Conservation (phyloP, 306 rosid genomes). For the Mimosa pudica region DNA sequence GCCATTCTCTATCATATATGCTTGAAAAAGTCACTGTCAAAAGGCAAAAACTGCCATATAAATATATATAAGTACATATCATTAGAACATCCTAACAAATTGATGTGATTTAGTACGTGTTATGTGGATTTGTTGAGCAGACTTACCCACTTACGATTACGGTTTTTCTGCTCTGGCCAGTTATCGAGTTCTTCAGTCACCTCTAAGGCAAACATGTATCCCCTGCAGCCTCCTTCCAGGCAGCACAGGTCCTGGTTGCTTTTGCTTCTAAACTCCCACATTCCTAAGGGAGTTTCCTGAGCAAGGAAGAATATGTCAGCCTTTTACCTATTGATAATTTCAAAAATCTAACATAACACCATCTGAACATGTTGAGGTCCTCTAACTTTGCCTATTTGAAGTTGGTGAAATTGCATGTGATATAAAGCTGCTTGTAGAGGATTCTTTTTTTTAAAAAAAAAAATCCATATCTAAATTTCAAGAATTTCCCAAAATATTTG, state of each 20-base stretch:
- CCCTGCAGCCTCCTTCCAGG: conserved; percentile 77
- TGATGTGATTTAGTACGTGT: not conserved
- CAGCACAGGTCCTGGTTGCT: conserved; percentile 60
- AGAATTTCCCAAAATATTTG: not conserved
- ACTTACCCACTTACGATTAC: conserved; percentile 73
- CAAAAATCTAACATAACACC: not conserved
- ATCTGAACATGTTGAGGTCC: not conserved
- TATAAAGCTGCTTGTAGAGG: not conserved
- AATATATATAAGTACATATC: not conserved
- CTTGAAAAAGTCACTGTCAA: conserved; percentile 26
- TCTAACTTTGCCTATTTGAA: not conserved
- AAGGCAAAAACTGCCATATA: conserved; percentile 1
- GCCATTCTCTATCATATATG: conserved; percentile 13
- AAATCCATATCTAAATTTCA: not conserved
- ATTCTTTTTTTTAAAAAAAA: not conserved
- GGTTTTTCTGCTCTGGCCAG: conserved; percentile 81
- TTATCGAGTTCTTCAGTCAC: conserved; percentile 75
- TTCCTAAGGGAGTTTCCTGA: conserved; percentile 77
- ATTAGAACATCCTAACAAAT: not conserved
- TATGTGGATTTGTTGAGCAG: conserved; percentile 2
- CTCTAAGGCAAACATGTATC: conserved; percentile 88
- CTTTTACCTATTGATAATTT: conserved; percentile 20
- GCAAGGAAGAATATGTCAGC: conserved; percentile 31
- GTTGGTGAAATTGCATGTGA: not conserved
- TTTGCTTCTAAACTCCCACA: conserved; percentile 91